Percentiles rank a stretch among this genome's conserved stretches.
phyloP scores from a whole-genome alignment of 2,329 filamentous ascomycete species.

The Calonectria pseudoreteaudii region DNA sequence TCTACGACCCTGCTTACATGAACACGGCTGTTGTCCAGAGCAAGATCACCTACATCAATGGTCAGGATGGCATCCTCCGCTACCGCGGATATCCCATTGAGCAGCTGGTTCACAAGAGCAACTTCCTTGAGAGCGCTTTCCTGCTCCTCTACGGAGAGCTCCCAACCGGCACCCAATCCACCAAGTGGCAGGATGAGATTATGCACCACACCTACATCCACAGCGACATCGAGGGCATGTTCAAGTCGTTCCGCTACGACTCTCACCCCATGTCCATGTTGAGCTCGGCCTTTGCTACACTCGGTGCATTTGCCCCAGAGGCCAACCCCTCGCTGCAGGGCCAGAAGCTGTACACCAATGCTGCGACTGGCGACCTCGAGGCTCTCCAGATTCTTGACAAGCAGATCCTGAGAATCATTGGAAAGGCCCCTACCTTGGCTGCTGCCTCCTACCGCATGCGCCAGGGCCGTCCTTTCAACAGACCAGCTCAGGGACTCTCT shows the following conservation, averaged over 20 bases:
- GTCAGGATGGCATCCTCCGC: conserved; percentile 61
- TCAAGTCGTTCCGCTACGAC: conserved; percentile 63
- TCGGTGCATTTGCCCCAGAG: conserved; percentile 62
- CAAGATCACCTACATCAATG: conserved; percentile 65
- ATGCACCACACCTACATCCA: conserved; percentile 64
- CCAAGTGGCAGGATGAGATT: conserved; percentile 59
- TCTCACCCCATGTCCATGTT: conserved; percentile 66
- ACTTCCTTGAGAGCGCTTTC: conserved; percentile 62
- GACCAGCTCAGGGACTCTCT: conserved; percentile 58
- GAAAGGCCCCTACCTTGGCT: conserved; percentile 62
- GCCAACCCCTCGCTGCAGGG: conserved; percentile 63
- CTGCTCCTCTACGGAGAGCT: conserved; percentile 65
- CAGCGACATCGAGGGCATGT: conserved; percentile 62
- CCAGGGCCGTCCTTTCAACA: conserved; percentile 63
- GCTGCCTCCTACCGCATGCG: conserved; percentile 65
- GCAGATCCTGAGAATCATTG: conserved; percentile 64
- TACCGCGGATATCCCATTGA: conserved; percentile 66
- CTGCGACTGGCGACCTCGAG: conserved; percentile 54
- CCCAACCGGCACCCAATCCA: conserved; percentile 55
- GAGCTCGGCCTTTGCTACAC: conserved; percentile 61
- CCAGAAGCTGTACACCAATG: conserved; percentile 62
- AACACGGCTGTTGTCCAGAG: conserved; percentile 64
- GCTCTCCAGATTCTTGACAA: conserved; percentile 60
- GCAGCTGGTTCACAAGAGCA: conserved; percentile 61
- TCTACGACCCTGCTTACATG: conserved; percentile 65